A percentile compares a stretch with the other conserved stretches of the same genome.
phyloP scores from a whole-genome alignment of 2,329 filamentous ascomycete genomes.

The Endothia cerciana region DNA sequence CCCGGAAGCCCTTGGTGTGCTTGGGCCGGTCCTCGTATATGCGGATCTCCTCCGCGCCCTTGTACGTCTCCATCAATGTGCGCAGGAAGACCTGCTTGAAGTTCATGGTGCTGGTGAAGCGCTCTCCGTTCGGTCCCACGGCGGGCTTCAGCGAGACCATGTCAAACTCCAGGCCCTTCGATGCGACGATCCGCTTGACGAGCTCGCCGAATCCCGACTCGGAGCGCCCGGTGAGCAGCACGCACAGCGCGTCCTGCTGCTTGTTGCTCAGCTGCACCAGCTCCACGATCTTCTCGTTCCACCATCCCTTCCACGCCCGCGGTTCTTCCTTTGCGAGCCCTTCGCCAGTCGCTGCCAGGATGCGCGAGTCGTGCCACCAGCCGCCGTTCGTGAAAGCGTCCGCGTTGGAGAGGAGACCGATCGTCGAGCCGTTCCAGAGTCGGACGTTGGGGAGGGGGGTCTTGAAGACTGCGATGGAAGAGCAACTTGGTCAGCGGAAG shows the following conservation, averaged over 20 bases:
- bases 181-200: conserved; percentile 77
- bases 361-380: conserved; percentile 94
- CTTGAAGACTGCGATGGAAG: conserved; percentile 70
- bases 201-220: conserved; percentile 78
- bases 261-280: conserved; percentile 80
- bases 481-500: conserved; percentile 25
- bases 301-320: conserved; percentile 88
- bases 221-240: conserved; percentile 85
- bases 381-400: conserved; percentile 82
- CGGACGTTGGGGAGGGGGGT: conserved; percentile 88
- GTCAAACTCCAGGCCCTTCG: conserved; percentile 83
- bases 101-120: conserved; percentile 80
- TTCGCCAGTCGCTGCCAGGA: conserved; percentile 83
- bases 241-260: conserved; percentile 81
- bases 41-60: conserved; percentile 78
- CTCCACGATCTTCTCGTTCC: conserved; percentile 89
- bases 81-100: conserved; percentile 90
- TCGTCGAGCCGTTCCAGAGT: conserved; percentile 79
- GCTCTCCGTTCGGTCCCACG: conserved; percentile 77
- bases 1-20: conserved; percentile 79
- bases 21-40: conserved; percentile 70
- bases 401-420: conserved; percentile 75
- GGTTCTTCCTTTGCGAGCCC: conserved; percentile 81
- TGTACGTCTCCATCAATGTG: conserved; percentile 84
- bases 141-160: conserved; percentile 86